Base-by-base conservation (phyloP, 2,329 filamentous ascomycete species). In the Scedosporium apiospermum region DNA sequence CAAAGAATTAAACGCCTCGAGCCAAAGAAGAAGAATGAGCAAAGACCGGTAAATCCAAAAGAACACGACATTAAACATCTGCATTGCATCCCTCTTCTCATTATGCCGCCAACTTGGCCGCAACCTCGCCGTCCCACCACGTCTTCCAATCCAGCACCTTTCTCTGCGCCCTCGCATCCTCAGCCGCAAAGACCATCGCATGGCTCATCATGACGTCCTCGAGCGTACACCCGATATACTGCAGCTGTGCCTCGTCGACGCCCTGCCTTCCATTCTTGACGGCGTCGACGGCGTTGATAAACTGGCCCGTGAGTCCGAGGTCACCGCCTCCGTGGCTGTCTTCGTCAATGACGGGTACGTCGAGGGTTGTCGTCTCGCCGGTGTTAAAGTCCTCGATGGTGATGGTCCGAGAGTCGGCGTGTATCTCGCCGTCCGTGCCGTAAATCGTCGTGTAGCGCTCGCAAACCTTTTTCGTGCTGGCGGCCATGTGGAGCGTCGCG, bases 401-500 rank as follows among this genome's bases (percentile, higher is more conserved):
- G 70, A 79, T 78, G 0, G 80, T 86, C 21, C 79, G 78, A 61
- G 89, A 91, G 75, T 98, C 92, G 66, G 96, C 95, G 67, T 86
- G 85, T 30, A 98, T 85, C 75, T 98, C 93, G 53, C 93, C 95
- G 60, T 85, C 79, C 0, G 89, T 90, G 58, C 95, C 95, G 75
- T 97, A 96, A 57, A 97, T 85, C 64, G 90, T 80, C 0, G 91
- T 92, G 64, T 92, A 88, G 3, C 95, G 86, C 67, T 96, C 84
- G 73, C 93, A 98, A 67, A 96, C 88, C 71, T 88, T 88, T 70
- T 90, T 87, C 0, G 93, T 96, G 65, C 93, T 90, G 1, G 93
- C 92, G 2, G 93, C 88, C 93, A 98, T 97, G 74, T 98, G 93
- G 72, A 98, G 90, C 1, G 87, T 87, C 0, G 93, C 93, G 16